Percentiles rank a stretch among this genome's conserved stretches.
Evolutionary conservation across 352 stramenopile genomes (phyloP).

Genomic region (Pythium brassicae): DNA sequence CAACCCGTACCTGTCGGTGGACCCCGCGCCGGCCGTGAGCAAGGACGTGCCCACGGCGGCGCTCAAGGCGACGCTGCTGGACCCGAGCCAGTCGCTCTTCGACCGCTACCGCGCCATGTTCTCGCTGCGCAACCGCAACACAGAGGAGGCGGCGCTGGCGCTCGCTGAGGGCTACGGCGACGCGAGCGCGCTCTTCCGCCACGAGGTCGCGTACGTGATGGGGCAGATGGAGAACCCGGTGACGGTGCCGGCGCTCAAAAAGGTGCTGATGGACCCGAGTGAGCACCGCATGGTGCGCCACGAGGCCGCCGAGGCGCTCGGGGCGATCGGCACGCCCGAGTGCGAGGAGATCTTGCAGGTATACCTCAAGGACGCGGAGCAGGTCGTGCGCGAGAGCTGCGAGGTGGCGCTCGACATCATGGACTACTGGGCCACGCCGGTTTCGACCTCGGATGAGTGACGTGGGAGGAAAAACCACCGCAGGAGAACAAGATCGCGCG

Average conservation of each 20-base stretch:
- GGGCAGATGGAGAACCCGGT: constrained; percentile 91
- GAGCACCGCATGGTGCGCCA: constrained; percentile 98
- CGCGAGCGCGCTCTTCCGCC: constrained; percentile 81
- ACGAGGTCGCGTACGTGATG: constrained; percentile 93
- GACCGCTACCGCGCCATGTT: constrained; percentile 97
- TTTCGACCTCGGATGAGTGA: neutral
- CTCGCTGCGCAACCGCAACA: constrained; percentile 95
- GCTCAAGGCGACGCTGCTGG: constrained; percentile 86
- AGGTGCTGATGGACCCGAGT: constrained; percentile 79
- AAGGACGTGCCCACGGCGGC: constrained; percentile 65
- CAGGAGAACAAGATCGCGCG: no score
- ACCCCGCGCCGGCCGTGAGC: constrained; percentile 90
- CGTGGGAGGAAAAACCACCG: neutral
- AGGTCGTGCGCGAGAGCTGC: constrained; percentile 94
- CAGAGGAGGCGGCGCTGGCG: constrained; percentile 76
- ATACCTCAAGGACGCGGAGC: constrained; percentile 67
- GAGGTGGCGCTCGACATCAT: constrained; percentile 96
- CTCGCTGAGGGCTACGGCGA: constrained; percentile 74
- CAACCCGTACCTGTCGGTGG: constrained; percentile 93
- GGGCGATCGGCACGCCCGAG: constrained; percentile 92
- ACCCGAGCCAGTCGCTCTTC: constrained; percentile 88
- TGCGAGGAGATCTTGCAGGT: constrained; percentile 87
- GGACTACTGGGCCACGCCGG: constrained; percentile 90
- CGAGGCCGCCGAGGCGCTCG: constrained; percentile 96
- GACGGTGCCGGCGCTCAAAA: constrained; percentile 84